Base-by-base conservation (phyloP, 2,329 filamentous ascomycete genomes). In the Diplocarpon rosae region DNA sequence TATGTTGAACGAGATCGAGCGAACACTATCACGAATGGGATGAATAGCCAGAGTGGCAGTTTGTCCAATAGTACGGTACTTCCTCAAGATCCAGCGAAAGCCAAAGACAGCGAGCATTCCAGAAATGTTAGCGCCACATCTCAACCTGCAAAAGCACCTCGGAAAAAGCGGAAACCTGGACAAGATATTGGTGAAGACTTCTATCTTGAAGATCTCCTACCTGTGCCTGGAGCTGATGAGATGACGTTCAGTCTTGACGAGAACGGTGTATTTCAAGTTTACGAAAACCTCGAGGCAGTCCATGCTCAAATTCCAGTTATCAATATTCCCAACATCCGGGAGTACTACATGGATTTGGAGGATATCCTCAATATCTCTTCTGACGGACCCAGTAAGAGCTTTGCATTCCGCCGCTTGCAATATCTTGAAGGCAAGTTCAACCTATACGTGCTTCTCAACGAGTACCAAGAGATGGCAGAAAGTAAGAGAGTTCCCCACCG, bases 381-480 rank as follows among this genome's bases (percentile, higher is more conserved):
- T 0, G 90, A 98, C 60, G 92, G 92, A 0, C 92, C 92, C 0
- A 90, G 83, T 64, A 98, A 98, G 67, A 95, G 88, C 59, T 96
- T 96, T 64, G 90, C 92, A 1, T 98, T 94, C 64, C 82, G 90
- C 43, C 81, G 93, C 10, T 72, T 98, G 38, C 90, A 95, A 57
- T 98, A 96, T 62, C 70, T 98, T 8, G 92, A 98, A 67, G 90
- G 88, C 48, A 95, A 95, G 62, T 98, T 95, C 67, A 94, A 95
- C 61, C 73, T 98, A 16, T 95, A 98, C 61, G 78, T 81, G 16
- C 75, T 98, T 27, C 69, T 96, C 47, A 96, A 98, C 61, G 92
- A 95, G 63, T 96, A 96, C 56, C 89, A 96, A 61, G 92, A 98
- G 65, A 92, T 93, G 42, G 90, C 92, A 47, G 92, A 98, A 68